Base-by-base conservation (phyloP, 148 eudicot species). In the Euryodendron excelsum region DNA sequence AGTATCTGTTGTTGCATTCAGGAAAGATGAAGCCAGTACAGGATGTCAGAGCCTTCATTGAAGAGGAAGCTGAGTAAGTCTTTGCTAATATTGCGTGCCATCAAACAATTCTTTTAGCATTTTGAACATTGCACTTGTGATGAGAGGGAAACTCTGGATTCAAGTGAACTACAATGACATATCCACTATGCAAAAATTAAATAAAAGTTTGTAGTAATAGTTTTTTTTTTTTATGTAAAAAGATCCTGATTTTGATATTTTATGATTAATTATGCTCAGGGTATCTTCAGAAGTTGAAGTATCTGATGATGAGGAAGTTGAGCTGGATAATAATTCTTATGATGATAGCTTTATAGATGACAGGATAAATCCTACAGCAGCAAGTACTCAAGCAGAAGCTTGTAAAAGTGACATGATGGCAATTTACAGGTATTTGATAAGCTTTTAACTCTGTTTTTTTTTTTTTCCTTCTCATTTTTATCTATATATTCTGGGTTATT, bases 41-140 rank as follows among this genome's bases (percentile, higher is more conserved):
- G 17, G 89, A 86, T 85, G 93, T 79, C 78, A 82, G 87, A 77
- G 90, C 82, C 79, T 91, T 89, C 69, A 88, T 95, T 33, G 96
- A 93, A 53, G 94, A 78, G 81, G 96, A 95, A 89, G 99, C 97
- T 53, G 97, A 93, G 99, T 95, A 87, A 87, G 98, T 90, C n/a
- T 14, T 23, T 69, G 34, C 37, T 34, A 34, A 63, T 63, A 28
- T 37, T 23, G 45, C 58, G 15, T 14, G 36, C 53, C 33, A n/a
- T 39, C 65, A 23, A n/a, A 23, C 28, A 6, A 34, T 33, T 33
- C 39, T 41, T 36, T 47, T 28, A 14, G 21, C 52, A 36, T 36
- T 74, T 50, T 73, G 45, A 66, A 59, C 48, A 31, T 50, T 44
- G 41, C 62, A 63, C 5, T 52, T 53, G 14, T 10, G 55, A 15